phyloP scores from a whole-genome alignment of 179 eudicot genomes.

The Drosera spatulata region DNA sequence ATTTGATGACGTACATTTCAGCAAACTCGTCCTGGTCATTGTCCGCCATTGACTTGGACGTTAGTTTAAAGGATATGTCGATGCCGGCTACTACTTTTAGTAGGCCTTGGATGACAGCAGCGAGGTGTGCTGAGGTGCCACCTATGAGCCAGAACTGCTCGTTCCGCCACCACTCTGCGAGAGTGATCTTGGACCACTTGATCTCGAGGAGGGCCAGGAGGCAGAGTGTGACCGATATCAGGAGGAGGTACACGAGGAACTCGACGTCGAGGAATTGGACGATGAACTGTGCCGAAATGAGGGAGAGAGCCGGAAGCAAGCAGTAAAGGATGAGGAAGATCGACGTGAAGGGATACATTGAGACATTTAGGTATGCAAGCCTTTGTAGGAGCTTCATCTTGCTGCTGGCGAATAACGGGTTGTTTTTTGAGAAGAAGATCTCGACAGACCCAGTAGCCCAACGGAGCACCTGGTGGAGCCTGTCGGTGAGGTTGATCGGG shows the following conservation, averaged over 20 bases:
- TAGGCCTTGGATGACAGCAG: slow-evolving; percentile 82
- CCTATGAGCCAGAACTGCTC: slow-evolving; percentile 98
- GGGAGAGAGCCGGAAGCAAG: slow-evolving; percentile 72
- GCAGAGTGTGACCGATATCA: slow-evolving; percentile 61
- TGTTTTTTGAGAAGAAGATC: slow-evolving; percentile 85
- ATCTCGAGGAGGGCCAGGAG: slow-evolving; percentile 73
- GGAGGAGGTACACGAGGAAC: slow-evolving; percentile 44
- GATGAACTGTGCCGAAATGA: slow-evolving; percentile 82
- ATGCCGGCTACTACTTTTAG: slow-evolving; percentile 80
- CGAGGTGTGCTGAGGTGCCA: slow-evolving; percentile 92
- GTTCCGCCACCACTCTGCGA: slow-evolving; percentile 95
- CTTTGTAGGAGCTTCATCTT: slow-evolving; percentile 81
- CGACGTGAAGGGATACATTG: slow-evolving; percentile 84
- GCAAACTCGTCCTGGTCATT: slow-evolving; percentile 88
- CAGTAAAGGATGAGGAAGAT: slow-evolving; percentile 75
- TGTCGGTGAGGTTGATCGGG: slow-evolving; percentile 78
- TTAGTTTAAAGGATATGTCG: slow-evolving; percentile 79
- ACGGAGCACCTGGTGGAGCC: slow-evolving; percentile 78
- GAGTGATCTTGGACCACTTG: slow-evolving; percentile 82
- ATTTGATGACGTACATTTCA: slow-evolving; percentile 59
- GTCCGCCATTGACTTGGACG: slow-evolving; percentile 56
- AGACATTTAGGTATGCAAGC: slow-evolving; percentile 77
- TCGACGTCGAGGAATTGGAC: slow-evolving; percentile 59
- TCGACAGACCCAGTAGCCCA: slow-evolving; percentile 99
- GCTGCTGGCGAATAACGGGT: slow-evolving; percentile 61